Evolutionary conservation across 768 basidiomycete species (phyloP), one percentile per base, ranked within the genome.

Genomic region (Termitomyces sp.): DNA sequence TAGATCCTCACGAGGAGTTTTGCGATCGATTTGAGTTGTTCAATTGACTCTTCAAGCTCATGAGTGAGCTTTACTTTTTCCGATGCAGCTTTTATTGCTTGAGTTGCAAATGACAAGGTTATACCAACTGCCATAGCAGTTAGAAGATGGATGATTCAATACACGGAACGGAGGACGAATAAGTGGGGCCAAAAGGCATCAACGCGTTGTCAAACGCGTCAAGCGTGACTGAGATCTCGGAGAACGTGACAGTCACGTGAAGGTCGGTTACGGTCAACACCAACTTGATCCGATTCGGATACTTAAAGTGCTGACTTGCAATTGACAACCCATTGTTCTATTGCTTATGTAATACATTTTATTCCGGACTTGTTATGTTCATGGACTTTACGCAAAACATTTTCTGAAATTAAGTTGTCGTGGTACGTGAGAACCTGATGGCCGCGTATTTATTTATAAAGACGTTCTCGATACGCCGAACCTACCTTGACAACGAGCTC

Each of bases 21-120:
- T 23, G 77, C 61, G 58, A 71, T 75, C 6, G 80, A 79, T 54
- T 76, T 68, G 41, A 83, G 62, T 32, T 78, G 75, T 51, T 70
- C 66, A 35, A 79, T 68, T 9, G 72, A 69, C 44, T 77, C 74
- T 35, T 71, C 63, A 5, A 75, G 58, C 38, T 68, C 69, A 28
- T 64, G 63, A 47, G 70, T 70, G 35, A 67, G 64, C 16, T 69
- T 70, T 18, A 66, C 62, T 58, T 73, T 71, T 44, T 57, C 59
- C 1, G 74, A 63, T 12, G 70, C 64, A 16, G 55, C 60, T 49
- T 73, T 70, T 40, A 83, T 70, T 5, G 59, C 53, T 18, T 72
- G 62, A 7, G 74, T 59, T 3, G 77, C 72, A 23, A 67, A 60
- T 32, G 65, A 59, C 3, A 82, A 51, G 2, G 58, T 43, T 7